These are phyloP conservation scores for Dactylonectria macrodidyma DNA, from an alignment of 2,329 filamentous ascomycete genomes.

Conservation along the genomic window DNA sequence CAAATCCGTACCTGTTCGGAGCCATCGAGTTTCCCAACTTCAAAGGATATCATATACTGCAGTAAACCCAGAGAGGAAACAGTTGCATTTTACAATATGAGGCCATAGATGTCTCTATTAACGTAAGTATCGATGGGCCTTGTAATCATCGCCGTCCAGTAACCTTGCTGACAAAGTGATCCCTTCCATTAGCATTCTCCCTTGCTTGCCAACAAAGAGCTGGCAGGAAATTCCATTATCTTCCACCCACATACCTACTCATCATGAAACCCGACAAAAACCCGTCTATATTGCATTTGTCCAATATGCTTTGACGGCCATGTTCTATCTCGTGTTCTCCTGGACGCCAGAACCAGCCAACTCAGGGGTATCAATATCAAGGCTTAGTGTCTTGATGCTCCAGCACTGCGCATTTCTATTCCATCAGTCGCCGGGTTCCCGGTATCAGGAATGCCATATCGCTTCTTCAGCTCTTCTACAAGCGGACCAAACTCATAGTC, in stretches of 20 bases:
- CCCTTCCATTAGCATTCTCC: not conserved
- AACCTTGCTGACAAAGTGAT: not conserved
- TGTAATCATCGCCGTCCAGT: not conserved
- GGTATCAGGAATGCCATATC: constrained; percentile 48
- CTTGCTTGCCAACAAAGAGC: too few species aligned
- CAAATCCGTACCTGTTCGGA: too few species aligned
- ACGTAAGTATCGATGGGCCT: not conserved
- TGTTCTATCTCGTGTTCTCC: not conserved
- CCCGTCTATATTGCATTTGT: not conserved
- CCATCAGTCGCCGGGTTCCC: constrained; percentile 28
- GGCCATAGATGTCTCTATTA: not conserved
- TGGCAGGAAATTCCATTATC: not conserved
- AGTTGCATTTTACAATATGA: not conserved
- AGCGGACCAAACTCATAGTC: constrained; percentile 78
- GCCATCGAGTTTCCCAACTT: too few species aligned
- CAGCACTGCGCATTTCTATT: constrained; percentile 39
- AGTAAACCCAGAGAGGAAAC: not conserved
- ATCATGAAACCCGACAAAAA: not conserved
- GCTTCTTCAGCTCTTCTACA: constrained; percentile 68
- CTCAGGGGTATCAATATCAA: constrained; percentile 41
- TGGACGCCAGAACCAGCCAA: constrained; percentile 6
- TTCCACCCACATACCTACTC: not conserved
- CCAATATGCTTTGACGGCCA: constrained; percentile 5
- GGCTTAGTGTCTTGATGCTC: constrained; percentile 16
- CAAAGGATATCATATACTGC: too few species aligned